Evolutionary conservation across 208 protist genomes (phyloP), one percentile per base, ranked within the genome.

Genomic region (Angomonas desouzai): DNA sequence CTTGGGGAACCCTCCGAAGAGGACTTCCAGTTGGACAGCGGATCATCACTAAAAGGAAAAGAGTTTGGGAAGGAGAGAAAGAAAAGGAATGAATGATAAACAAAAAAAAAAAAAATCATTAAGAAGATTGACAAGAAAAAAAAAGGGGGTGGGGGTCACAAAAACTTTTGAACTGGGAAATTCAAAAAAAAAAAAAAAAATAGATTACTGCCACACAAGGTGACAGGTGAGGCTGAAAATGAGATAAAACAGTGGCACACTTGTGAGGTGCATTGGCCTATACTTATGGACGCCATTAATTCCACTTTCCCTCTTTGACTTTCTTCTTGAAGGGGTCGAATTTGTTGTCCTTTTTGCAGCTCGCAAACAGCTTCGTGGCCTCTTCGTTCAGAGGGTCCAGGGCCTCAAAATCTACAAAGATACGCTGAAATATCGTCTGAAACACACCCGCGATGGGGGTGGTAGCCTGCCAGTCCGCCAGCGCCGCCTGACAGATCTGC

Each of bases 401-500:
- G 10, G 45, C 65, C 1, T 66, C 70, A 56, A 74, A 90, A 4
- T 79, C 56, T 2, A 66, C 16, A 73, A 93, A 90, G 2, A 93
- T 56, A 0, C 66, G 67, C 6, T 57, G 29, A 13, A 81, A 30
- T 2, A 90, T 73, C 33, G 27, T 61, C 18, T 53, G 16, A 18
- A 93, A 68, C 18, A 76, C 64, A 4, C 83, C 74, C 0, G 59
- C 3, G 1, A 73, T 64, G 1, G 55, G 32, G 10, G 61, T 72
- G 23, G 78, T 83, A 0, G 84, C 81, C 29, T 76, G 69, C 81
- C 82, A 91, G 11, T 69, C 69, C 2, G 58, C 55, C 48, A 91
- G 30, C 9, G 90, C 27, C 2, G 61, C 62, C 29, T 91, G 83
- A 45, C 87, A 93, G 1, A 91, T 55, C 0, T 58, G 23, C 0